Evolutionary conservation across 768 basidiomycete species (phyloP).

Genomic region (Boletus rubescentipes): DNA sequence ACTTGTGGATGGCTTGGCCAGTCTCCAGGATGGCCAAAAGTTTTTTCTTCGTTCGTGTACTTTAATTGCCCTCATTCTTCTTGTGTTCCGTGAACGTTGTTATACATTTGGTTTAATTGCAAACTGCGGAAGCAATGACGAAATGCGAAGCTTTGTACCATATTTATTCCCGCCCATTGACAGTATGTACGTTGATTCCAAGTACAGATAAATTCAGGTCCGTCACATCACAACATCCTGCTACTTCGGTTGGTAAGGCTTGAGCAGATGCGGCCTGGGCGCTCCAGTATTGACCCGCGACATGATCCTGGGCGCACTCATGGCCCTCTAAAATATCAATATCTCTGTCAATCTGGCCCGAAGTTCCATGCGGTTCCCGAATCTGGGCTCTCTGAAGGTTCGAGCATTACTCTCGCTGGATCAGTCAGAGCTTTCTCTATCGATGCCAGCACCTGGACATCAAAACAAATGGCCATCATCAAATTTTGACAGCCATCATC

Average conservation of each 20-base stretch:
- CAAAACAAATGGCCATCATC: neutral
- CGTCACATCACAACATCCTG: constrained; percentile 4
- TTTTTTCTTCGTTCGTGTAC: constrained; percentile 12
- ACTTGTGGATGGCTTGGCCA: neutral
- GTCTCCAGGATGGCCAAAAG: neutral
- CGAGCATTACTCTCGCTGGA: neutral
- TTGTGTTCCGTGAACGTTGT: constrained; percentile 12
- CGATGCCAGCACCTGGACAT: neutral
- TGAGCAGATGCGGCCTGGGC: neutral
- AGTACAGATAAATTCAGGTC: constrained; percentile 30
- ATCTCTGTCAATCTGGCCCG: neutral
- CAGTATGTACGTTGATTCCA: constrained; percentile 14
- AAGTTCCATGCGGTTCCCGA: neutral
- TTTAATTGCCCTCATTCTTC: constrained; percentile 12
- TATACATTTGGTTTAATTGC: constrained; percentile 29
- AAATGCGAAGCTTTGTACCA: constrained; percentile 14
- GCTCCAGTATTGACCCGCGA: neutral
- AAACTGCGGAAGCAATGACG: constrained; percentile 11
- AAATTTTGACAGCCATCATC: neutral
- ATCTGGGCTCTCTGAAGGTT: neutral
- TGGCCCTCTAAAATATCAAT: neutral
- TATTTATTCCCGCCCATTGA: neutral
- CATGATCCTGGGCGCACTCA: neutral
- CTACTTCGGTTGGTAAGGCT: neutral
- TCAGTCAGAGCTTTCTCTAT: neutral